Percentiles rank a stretch among this genome's conserved stretches.
These are phyloP conservation scores for Trametes polyzona DNA, from an alignment of 1,284 basidiomycete species.

Conservation along the genomic window DNA sequence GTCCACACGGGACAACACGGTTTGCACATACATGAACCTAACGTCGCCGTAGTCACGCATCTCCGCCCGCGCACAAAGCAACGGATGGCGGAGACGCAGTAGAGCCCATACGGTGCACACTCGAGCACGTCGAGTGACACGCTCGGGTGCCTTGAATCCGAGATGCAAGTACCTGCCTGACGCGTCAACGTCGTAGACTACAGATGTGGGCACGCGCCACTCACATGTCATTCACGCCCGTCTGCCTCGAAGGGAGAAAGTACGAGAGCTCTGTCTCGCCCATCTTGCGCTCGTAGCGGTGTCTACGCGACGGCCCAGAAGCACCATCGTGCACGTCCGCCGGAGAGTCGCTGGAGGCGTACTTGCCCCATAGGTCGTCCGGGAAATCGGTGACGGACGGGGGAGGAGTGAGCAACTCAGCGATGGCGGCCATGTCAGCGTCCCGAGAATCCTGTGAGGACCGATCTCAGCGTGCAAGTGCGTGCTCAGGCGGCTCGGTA, in stretches of 20 bases:
- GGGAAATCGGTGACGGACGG: constrained; percentile 14
- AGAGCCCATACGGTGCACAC: constrained; percentile 71
- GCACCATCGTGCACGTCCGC: not conserved
- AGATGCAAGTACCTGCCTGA: constrained; percentile 71
- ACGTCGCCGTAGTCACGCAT: constrained; percentile 69
- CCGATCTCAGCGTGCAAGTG: not conserved
- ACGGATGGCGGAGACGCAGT: constrained; percentile 65
- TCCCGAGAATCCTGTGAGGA: not conserved
- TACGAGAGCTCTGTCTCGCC: constrained; percentile 74
- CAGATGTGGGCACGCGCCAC: constrained; percentile 24
- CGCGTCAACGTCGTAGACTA: not conserved
- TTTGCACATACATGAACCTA: constrained; percentile 58
- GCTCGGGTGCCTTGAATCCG: constrained; percentile 55
- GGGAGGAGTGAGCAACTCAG: constrained; percentile 30
- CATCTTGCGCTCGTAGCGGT: constrained; percentile 48
- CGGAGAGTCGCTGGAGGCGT: not conserved
- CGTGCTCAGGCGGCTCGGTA: not conserved
- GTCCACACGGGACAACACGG: constrained; percentile 1
- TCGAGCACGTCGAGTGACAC: constrained; percentile 47
- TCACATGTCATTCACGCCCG: constrained; percentile 84
- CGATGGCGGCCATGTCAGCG: constrained; percentile 10
- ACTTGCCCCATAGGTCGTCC: constrained; percentile 10
- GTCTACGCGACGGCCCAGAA: not conserved
- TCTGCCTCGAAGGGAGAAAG: constrained; percentile 71
- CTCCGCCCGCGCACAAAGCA: constrained; percentile 62